Percentiles rank a stretch among this genome's conserved stretches.
Conservation (phyloP, 495 filamentous ascomycete genomes). For the Penicillium psychrofluorescens region DNA sequence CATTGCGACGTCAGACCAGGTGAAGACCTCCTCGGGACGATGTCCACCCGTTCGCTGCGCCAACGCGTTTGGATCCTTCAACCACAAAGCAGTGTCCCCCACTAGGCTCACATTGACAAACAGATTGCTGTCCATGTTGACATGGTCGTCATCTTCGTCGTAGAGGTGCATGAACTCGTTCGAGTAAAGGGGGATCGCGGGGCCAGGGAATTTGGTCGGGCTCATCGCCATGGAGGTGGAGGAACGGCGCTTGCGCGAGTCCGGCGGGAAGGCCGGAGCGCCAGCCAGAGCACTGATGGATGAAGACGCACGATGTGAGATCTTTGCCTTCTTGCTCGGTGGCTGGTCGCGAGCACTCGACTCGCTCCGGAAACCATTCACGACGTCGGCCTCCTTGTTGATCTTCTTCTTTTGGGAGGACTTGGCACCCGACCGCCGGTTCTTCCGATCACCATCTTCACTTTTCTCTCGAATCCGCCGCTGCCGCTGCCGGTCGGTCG, state of each 20-base stretch:
- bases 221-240: conserved; percentile 41
- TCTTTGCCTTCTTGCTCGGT: conserved; percentile 68
- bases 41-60: conserved; percentile 33
- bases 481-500: conserved; percentile 63
- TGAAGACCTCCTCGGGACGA: conserved; percentile 39
- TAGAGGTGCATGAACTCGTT: conserved; percentile 64
- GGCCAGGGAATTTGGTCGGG: conserved; percentile 42
- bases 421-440: conserved; percentile 63
- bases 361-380: conserved; percentile 40
- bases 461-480: conserved; percentile 52
- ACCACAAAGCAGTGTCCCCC: conserved; percentile 62
- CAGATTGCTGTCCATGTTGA: conserved; percentile 47
- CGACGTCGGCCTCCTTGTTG: conserved; percentile 36
- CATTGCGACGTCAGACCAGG: conserved; percentile 43
- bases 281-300: conserved; percentile 56
- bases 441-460: conserved; percentile 51
- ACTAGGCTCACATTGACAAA: conserved; percentile 63
- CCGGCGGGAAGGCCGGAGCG: conserved; percentile 24
- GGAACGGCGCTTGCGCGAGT: conserved; percentile 47
- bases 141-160: conserved; percentile 47
- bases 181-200: conserved; percentile 53
- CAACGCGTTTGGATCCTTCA: conserved; percentile 52
- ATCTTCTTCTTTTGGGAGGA: conserved; percentile 64
- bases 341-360: conserved; percentile 48
- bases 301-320: conserved; percentile 60